Percentiles rank a stretch among this genome's conserved stretches.
Conservation (phyloP, 2,329 filamentous ascomycete species). For the Drechmeria coniospora region DNA sequence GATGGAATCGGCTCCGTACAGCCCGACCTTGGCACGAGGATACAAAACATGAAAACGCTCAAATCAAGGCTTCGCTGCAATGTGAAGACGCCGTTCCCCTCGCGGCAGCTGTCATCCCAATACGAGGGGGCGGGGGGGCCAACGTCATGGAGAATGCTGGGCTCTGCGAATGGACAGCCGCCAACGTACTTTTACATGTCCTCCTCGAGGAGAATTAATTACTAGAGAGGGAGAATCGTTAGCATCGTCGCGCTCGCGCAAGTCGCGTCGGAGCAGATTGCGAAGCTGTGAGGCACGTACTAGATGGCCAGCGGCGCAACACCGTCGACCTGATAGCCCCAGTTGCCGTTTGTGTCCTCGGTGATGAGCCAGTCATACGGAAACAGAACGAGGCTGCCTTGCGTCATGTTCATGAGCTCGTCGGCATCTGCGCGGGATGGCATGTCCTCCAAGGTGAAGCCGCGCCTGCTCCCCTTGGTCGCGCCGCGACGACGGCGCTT, state of each 20-base stretch:
- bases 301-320: conserved; percentile 96
- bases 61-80: too few relatives aligned
- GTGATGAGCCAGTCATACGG: conserved; percentile 91
- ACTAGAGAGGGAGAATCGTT: too few relatives aligned
- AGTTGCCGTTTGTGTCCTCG: conserved; percentile 86
- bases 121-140: too few relatives aligned
- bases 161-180: too few relatives aligned
- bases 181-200: too few relatives aligned
- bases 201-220: conserved; percentile 15
- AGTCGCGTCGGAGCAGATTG: conserved; percentile 22
- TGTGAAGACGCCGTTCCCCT: conserved; percentile 1
- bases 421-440: conserved; percentile 64
- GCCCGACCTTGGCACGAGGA: too few relatives aligned
- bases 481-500: conserved; percentile 52
- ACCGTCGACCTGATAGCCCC: conserved; percentile 92
- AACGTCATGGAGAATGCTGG: too few relatives aligned
- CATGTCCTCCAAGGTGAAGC: conserved; percentile 58
- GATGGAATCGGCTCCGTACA: too few relatives aligned
- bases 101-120: too few relatives aligned
- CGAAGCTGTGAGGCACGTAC: too few relatives aligned
- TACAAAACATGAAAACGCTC: too few relatives aligned
- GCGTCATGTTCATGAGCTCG: conserved; percentile 63
- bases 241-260: conserved; percentile 7
- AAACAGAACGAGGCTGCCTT: conserved; percentile 81
- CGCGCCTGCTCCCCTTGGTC: conserved; percentile 52